phyloP scores from a whole-genome alignment of 1,284 basidiomycete species.

The Afroboletus lepidellus region DNA sequence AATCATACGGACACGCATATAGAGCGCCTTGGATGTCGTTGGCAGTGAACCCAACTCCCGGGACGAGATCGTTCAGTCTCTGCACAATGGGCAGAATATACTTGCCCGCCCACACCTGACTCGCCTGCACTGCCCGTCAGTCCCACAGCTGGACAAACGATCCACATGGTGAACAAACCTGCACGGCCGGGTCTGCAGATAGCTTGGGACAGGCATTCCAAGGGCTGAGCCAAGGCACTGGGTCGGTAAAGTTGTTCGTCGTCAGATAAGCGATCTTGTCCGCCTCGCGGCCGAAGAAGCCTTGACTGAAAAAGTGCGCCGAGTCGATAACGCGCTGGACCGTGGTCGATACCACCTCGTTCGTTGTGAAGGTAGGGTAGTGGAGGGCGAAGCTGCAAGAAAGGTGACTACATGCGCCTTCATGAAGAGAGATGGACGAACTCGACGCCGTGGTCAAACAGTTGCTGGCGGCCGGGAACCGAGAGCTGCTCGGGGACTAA shows the following conservation, averaged over 20 bases:
- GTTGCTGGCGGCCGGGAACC: conserved; percentile 12
- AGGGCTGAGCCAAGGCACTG: conserved; percentile 35
- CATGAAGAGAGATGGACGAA: no score
- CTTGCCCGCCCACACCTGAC: conserved; percentile 37
- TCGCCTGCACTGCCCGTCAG: conserved; percentile 19
- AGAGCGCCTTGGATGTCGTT: conserved; percentile 43
- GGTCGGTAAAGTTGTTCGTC: conserved; percentile 22
- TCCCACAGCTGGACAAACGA: not conserved
- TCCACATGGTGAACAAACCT: not conserved
- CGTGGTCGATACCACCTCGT: conserved; percentile 38
- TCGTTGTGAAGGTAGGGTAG: conserved; percentile 18
- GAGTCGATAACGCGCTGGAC: conserved; percentile 34
- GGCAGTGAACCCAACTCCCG: conserved; percentile 33
- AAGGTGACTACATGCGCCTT: no score
- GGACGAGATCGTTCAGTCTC: conserved; percentile 38
- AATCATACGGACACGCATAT: conserved; percentile 48
- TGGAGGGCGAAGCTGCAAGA: no score
- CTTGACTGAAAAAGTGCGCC: conserved; percentile 5
- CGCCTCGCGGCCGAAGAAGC: not conserved
- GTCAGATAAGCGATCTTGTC: conserved; percentile 10
- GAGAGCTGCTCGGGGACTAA: conserved; percentile 23
- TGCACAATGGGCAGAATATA: conserved; percentile 44
- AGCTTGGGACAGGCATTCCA: conserved; percentile 13
- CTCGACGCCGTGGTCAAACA: conserved; percentile 19
- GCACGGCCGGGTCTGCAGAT: conserved; percentile 9